Evolutionary conservation across 139 green algal species (phyloP).

Genomic region (Coelastrella sp.): DNA sequence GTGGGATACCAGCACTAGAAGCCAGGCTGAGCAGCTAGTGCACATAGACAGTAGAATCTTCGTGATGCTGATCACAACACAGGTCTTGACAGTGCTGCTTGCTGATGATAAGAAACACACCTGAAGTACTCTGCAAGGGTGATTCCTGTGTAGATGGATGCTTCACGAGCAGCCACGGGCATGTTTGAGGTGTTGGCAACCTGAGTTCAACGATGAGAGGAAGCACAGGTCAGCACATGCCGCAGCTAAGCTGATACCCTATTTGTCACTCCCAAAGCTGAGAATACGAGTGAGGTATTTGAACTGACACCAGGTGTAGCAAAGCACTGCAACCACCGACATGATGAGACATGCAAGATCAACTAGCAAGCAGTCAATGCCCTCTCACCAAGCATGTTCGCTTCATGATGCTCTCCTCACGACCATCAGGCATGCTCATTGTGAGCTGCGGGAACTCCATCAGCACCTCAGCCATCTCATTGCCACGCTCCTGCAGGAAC

Average conservation of each 20-base stretch:
- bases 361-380: background rate
- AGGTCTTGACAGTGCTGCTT: too few species aligned
- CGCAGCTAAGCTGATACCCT: too few species aligned
- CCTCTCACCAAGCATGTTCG: conserved; percentile 89
- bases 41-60: too few species aligned
- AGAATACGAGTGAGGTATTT: too few species aligned
- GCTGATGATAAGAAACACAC: too few species aligned
- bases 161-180: conserved; percentile 98
- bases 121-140: conserved; percentile 99
- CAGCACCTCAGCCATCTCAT: conserved; percentile 93
- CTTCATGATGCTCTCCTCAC: conserved; percentile 99
- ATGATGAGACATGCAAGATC: too few species aligned
- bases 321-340: too few species aligned
- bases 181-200: conserved; percentile 99
- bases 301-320: too few species aligned
- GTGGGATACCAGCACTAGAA: too few species aligned
- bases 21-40: too few species aligned
- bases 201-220: conserved; percentile 48
- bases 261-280: too few species aligned
- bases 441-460: conserved; percentile 97
- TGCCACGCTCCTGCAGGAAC: conserved; percentile 85
- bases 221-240: background rate
- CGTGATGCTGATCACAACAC: too few species aligned
- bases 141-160: conserved; percentile 99
- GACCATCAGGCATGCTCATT: conserved; percentile 96